Evolutionary conservation across 2,329 filamentous ascomycete species (phyloP).

Genomic region (Cladosporium sp.): DNA sequence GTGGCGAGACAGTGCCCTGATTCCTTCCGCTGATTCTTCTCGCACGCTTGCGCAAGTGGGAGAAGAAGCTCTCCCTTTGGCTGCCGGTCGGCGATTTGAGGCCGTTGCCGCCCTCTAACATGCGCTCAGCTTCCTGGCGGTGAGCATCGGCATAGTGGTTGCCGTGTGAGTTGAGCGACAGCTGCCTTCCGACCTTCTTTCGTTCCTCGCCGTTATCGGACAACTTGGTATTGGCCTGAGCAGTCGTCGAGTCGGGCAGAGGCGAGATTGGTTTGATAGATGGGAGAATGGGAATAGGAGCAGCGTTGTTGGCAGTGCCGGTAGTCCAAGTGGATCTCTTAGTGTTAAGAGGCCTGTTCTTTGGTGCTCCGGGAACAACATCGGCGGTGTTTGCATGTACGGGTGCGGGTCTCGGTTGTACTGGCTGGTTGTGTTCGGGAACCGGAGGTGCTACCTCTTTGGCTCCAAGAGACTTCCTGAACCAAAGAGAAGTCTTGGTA

Average conservation of each 20-base stretch:
- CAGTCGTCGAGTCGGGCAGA: conserved; percentile 88
- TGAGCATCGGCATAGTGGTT: conserved; percentile 91
- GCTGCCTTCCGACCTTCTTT: conserved; percentile 92
- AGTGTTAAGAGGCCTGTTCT: conserved; percentile 55
- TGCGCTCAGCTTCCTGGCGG: conserved; percentile 84
- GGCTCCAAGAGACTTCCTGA: conserved; percentile 87
- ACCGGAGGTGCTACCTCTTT: conserved; percentile 66
- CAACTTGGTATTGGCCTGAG: conserved; percentile 70
- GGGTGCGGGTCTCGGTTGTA: conserved; percentile 40
- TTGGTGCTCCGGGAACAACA: conserved; percentile 39
- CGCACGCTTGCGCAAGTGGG: conserved; percentile 89
- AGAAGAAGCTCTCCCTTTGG: conserved; percentile 96
- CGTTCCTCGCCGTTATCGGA: conserved; percentile 56
- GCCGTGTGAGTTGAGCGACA: conserved; percentile 85
- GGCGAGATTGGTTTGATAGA: conserved; percentile 93
- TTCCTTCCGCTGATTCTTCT: conserved; percentile 88
- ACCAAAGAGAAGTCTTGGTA: conserved; percentile 86
- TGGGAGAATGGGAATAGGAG: conserved; percentile 92
- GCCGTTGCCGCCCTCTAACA: conserved; percentile 75
- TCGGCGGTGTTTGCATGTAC: conserved; percentile 43
- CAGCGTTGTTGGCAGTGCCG: conserved; percentile 63
- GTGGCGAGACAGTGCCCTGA: conserved; percentile 72
- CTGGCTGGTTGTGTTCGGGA: conserved; percentile 39
- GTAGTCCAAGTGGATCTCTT: conserved; percentile 96
- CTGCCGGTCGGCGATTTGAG: conserved; percentile 71